Base-by-base conservation (phyloP, 2,329 filamentous ascomycete species). In the Pseudogymnoascus verrucosus region DNA sequence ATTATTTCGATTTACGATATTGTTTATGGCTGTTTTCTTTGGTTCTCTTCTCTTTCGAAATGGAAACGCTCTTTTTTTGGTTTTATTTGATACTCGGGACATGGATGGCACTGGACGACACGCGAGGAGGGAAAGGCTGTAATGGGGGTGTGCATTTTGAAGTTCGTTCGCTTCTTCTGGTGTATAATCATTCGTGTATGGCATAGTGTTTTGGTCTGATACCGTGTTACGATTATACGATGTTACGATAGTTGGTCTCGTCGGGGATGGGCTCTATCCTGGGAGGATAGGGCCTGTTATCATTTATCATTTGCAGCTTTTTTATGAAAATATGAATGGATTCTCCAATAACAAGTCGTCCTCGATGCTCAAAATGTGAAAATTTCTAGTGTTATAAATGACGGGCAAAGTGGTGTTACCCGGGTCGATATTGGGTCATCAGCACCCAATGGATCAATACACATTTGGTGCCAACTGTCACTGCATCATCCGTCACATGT, bases 191-290 rank as follows among this genome's bases (percentile, higher is more conserved):
- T 44, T 44, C 42, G 19, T 44, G 42, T 44, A 44, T 10, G 42
- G 42, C 42, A 44, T 44, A 44, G 42, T 44, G 19, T 12, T 12
- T 44, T 44, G 42, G 42, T 44, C 42, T 44, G 42, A 44, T 60
- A 60, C 34, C 54, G 54, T 60, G 54, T 60, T 37, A 34, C 54
- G 28, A 60, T 34, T 60, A 37, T 31, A 60, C 34, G 54, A 37
- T 34, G 54, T 60, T 31, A 34, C 54, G 54, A 60, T 37, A 37
- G n/a, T 60, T 60, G n/a, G 6, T 34, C n/a, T 60, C 34, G 54
- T 60, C 12, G n/a, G 54, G 54, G 23, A 60, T 31, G 34, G 10
- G 51, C 10, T 31, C 12, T 28, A 59, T 59, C 23, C 51, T 59
- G 51, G 28, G 34, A 59, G 51, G 54, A 60, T 60, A 31, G 6